Conservation (phyloP, 441 rosid species). For the Flueggea neowawraea region DNA sequence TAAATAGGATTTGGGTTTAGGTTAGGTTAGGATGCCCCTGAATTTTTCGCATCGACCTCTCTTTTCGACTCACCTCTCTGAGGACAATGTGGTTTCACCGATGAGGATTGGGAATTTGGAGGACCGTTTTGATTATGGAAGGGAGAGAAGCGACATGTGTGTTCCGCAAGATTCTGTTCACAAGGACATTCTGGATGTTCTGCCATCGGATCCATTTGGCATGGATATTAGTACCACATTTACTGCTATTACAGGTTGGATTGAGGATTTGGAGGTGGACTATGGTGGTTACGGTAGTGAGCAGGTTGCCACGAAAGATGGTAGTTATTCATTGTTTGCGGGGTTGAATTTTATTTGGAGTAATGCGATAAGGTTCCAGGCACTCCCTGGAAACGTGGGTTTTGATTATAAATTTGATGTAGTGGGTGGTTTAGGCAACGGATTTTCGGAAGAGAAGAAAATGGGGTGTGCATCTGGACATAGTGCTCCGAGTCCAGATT, state of each 20-base stretch:
- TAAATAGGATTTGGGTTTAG: slow-evolving; percentile 22
- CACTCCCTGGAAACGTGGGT: slow-evolving; percentile 42
- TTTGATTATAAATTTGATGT: slow-evolving; percentile 22
- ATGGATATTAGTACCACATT: slow-evolving; percentile 85
- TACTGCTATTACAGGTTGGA: slow-evolving; percentile 87
- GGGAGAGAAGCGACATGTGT: slow-evolving; percentile 36
- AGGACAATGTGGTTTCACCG: slow-evolving; percentile 65
- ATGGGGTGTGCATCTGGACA: slow-evolving; percentile 23
- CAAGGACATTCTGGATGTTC: slow-evolving; percentile 74
- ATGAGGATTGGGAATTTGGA: slow-evolving; percentile 60
- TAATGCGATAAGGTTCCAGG: slow-evolving; percentile 69
- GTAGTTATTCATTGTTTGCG: slow-evolving; percentile 60
- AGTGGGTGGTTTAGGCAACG: slow-evolving; percentile 29
- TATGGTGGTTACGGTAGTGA: slow-evolving; percentile 40
- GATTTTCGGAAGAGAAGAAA: slow-evolving; percentile 21
- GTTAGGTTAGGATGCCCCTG: slow-evolving; percentile 61
- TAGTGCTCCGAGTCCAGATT: slow-evolving; percentile 24
- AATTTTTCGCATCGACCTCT: slow-evolving; percentile 76
- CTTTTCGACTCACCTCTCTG: slow-evolving; percentile 54
- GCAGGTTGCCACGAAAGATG: slow-evolving; percentile 37
- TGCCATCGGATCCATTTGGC: slow-evolving; percentile 98
- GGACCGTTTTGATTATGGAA: slow-evolving; percentile 63
- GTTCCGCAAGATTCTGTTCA: slow-evolving; percentile 66
- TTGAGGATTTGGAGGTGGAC: slow-evolving; percentile 81
- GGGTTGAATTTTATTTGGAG: slow-evolving; percentile 80